Conservation (phyloP, 2,329 filamentous ascomycete species). For the Endothia cerciana region DNA sequence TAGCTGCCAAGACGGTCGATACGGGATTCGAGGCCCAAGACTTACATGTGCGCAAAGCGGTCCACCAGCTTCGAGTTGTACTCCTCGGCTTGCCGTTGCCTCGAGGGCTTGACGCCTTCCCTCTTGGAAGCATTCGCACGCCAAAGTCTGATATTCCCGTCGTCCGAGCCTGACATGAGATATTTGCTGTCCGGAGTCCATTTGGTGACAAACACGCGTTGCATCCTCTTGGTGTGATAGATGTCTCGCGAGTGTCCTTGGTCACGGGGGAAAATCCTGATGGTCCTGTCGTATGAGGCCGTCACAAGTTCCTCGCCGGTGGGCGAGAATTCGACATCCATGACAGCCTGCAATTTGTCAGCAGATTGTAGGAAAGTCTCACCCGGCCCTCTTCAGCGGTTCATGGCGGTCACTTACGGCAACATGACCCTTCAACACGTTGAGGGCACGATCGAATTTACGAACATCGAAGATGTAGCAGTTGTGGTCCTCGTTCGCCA, state of each 20-base stretch:
- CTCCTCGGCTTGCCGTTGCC: constrained; percentile 85
- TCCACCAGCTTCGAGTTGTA: constrained; percentile 86
- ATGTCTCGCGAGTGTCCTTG: constrained; percentile 87
- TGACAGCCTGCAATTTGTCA: constrained; percentile 64
- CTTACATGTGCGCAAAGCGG: constrained; percentile 82
- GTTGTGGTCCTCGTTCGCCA: constrained; percentile 94
- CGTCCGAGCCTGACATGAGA: constrained; percentile 87
- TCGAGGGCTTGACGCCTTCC: constrained; percentile 82
- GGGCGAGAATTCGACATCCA: constrained; percentile 94
- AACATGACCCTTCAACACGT: constrained; percentile 89
- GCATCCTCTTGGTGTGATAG: constrained; percentile 98
- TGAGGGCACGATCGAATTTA: constrained; percentile 83
- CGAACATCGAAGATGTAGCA: constrained; percentile 89
- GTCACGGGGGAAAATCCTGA: constrained; percentile 82
- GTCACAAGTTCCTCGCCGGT: constrained; percentile 93
- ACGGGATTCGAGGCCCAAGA: not conserved
- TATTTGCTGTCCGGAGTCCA: constrained; percentile 92
- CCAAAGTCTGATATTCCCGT: constrained; percentile 79
- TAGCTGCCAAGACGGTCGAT: not conserved
- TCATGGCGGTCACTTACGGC: constrained; percentile 41
- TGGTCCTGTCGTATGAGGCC: constrained; percentile 84
- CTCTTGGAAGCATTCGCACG: constrained; percentile 81
- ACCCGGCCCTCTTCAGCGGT: constrained; percentile 35
- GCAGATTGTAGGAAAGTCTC: not conserved
- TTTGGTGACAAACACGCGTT: constrained; percentile 82